Evolutionary conservation across 768 basidiomycete genomes (phyloP), one percentile per base, ranked within the genome.

Genomic region (Suillus clintonianus): DNA sequence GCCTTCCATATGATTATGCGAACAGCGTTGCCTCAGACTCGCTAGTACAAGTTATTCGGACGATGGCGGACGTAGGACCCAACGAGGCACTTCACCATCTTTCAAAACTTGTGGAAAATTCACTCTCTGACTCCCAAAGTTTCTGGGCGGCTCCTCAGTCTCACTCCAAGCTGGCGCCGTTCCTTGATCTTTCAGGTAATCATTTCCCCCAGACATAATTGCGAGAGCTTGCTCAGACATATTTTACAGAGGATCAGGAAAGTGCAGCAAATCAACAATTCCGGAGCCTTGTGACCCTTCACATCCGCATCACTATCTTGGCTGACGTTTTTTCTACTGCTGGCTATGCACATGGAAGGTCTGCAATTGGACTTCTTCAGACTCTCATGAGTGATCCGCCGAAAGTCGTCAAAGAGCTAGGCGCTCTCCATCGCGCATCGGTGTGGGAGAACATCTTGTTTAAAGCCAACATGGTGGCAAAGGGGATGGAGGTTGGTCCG

Each of bases 371-470:
- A 2, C 81, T 96, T 43, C 83, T 97, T 39, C 88, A 92, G 69
- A 88, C 86, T 5, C 76, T 97, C 54, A 89, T 90, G 82, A 83
- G 80, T 24, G 83, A 82, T 27, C 85, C 84, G 27, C 81, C 86
- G 19, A 80, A 87, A 65, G 84, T 94, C 32, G 77, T 99, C 30
- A 76, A 78, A 5, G 85, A 91, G 65, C 80, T 98, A 32, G 97
- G 95, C 4, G 76, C 84, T 51, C 78, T 98, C 7, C 95, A 97
- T 72, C 86, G 93, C 17, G 86, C 89, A 1, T 89, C 86, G 64
- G 85, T 94, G 7, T 94, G 92, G 91, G 94, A 97, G 77, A 95
- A 93, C 68, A 90, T 94, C 45, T 77, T 87, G 19, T 82, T 97
- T 57, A 91, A 90, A 67, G 79, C 82, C 19, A 85, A 84, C 30